Evolutionary conservation across 2,329 filamentous ascomycete species (phyloP).

Genomic region (Diaporthe capsici): DNA sequence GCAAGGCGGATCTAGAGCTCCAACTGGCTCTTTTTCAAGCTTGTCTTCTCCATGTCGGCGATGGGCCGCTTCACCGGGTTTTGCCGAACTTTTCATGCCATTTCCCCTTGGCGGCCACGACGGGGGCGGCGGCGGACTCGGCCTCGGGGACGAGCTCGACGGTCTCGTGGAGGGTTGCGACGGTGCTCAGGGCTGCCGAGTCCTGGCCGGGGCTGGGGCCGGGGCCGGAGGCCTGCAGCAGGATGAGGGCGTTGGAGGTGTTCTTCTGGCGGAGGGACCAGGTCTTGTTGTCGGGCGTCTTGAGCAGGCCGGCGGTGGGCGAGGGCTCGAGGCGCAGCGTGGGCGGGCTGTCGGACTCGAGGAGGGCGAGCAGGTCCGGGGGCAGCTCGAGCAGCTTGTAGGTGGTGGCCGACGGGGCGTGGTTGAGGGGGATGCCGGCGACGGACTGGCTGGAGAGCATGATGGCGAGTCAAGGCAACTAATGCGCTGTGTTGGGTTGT

Average conservation of each 20-base stretch:
- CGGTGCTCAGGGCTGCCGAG: constrained; percentile 55
- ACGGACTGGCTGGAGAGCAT: constrained; percentile 61
- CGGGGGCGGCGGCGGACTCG: constrained; percentile 46
- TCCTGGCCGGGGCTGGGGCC: constrained; percentile 30
- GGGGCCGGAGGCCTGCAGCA: constrained; percentile 55
- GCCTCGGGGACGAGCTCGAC: constrained; percentile 68
- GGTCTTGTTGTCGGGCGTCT: constrained; percentile 60
- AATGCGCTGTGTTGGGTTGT: neutral
- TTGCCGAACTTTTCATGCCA: constrained; percentile 73
- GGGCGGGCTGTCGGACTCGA: constrained; percentile 68
- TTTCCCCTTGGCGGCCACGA: constrained; percentile 60
- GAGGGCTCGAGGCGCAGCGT: constrained; percentile 64
- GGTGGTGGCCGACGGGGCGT: constrained; percentile 62
- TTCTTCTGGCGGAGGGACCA: constrained; percentile 76
- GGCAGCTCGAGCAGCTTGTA: constrained; percentile 76
- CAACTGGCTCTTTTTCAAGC: neutral
- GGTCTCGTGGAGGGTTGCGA: constrained; percentile 73
- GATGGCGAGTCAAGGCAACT: constrained; percentile 7
- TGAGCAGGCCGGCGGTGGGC: constrained; percentile 66
- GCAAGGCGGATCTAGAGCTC: neutral
- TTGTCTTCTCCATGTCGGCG: neutral
- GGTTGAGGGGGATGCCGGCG: constrained; percentile 64
- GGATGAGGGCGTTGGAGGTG: constrained; percentile 75
- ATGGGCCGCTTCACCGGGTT: constrained; percentile 52
- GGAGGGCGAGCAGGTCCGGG: constrained; percentile 67